Percentiles rank a stretch among this genome's conserved stretches.
Conservation (phyloP, 148 eudicot species). For the Mesembryanthemum crystallinum region DNA sequence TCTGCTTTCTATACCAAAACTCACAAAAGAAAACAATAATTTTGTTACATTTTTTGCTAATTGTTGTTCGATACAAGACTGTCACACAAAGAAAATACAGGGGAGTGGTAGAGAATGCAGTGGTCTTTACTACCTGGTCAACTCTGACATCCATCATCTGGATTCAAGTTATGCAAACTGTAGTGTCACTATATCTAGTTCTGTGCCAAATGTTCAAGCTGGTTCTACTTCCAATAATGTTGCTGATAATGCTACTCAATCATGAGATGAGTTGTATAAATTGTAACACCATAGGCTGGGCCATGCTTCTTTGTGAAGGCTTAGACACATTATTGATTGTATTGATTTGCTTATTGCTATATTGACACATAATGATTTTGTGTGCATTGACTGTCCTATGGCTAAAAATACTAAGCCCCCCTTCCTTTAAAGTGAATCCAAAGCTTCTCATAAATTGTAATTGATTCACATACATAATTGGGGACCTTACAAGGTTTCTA, state of each 20-base stretch:
- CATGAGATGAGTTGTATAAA: too few relatives aligned
- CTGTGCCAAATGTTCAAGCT: not conserved
- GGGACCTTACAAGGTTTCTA: not conserved
- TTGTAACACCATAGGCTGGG: not conserved
- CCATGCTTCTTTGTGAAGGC: not conserved
- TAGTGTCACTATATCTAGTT: accelerated
- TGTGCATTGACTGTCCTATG: not conserved
- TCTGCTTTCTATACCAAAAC: not conserved
- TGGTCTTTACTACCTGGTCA: not conserved
- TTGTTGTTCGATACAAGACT: not conserved
- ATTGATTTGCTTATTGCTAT: too few relatives aligned
- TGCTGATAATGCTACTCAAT: not conserved
- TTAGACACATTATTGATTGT: not conserved
- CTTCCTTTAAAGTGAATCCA: not conserved
- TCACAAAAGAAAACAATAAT: not conserved
- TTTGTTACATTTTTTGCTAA: not conserved
- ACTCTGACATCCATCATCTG: not conserved
- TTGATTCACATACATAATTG: not conserved
- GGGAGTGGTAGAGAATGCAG: not conserved
- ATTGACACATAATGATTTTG: not conserved
- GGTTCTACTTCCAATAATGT: not conserved
- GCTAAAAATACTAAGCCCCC: not conserved
- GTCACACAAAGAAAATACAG: not conserved
- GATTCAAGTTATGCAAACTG: too few relatives aligned
- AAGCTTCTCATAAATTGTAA: not conserved